phyloP scores from a whole-genome alignment of 192 early-diverging fungal genomes.

The Entomortierella beljakovae region DNA sequence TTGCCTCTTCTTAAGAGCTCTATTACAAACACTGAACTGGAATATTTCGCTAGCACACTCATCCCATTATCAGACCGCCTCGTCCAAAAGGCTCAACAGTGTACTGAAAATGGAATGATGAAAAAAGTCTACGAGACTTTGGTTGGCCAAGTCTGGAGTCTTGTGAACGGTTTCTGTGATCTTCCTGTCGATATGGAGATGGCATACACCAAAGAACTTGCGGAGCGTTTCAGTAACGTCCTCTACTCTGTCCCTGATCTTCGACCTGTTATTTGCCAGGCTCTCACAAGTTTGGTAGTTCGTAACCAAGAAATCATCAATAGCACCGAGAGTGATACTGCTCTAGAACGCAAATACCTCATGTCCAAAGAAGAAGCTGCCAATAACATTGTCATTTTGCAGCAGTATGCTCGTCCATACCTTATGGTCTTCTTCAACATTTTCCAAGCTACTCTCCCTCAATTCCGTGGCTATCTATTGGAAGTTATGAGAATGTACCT shows the following conservation, averaged over 20 bases:
- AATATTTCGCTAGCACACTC: conserved; percentile 75
- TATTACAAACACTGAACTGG: conserved; percentile 78
- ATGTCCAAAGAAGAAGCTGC: conserved; percentile 65
- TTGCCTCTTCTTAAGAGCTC: conserved; percentile 84
- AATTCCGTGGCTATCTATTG: conserved; percentile 72
- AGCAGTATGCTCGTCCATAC: conserved; percentile 76
- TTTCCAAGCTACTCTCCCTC: conserved; percentile 73
- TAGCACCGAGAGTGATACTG: conserved; percentile 53
- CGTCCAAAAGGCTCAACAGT: conserved; percentile 69
- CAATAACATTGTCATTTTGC: conserved; percentile 68
- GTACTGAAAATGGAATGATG: conserved; percentile 68
- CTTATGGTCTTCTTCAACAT: conserved; percentile 85
- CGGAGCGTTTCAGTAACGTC: conserved; percentile 79
- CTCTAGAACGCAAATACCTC: conserved; percentile 59
- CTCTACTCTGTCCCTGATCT: conserved; percentile 80
- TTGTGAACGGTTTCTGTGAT: conserved; percentile 88
- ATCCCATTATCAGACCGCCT: conserved; percentile 86
- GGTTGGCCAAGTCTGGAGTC: conserved; percentile 87
- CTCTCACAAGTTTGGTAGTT: conserved; percentile 73
- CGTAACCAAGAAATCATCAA: conserved; percentile 60
- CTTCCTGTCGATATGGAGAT: conserved; percentile 79
- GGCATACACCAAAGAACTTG: conserved; percentile 71
- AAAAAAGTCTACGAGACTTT: conserved; percentile 94
- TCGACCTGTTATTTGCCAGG: conserved; percentile 82
- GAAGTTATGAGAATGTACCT: conserved; percentile 78